phyloP scores from a whole-genome alignment of 208 protist genomes.

The Trypanosomatidae sp. region DNA sequence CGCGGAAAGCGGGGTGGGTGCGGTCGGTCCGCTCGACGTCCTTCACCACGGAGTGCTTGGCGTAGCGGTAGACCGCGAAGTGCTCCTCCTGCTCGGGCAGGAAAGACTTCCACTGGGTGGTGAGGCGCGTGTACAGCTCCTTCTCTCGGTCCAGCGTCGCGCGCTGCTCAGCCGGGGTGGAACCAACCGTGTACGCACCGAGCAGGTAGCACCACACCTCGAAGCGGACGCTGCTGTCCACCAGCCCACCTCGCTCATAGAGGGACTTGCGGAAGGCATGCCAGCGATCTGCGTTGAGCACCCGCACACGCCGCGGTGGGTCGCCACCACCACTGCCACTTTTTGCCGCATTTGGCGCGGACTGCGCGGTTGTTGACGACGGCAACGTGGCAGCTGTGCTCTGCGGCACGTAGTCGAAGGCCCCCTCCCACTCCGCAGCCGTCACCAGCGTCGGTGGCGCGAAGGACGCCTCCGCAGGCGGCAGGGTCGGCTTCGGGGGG shows the following conservation, averaged over 20 bases:
- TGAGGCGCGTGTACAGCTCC: conserved; percentile 54
- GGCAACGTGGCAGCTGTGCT: no score
- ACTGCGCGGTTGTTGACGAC: no score
- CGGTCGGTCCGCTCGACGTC: conserved; percentile 89
- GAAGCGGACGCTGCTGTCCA: conserved; percentile 35
- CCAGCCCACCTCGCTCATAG: conserved; percentile 25
- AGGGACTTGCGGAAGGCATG: conserved; percentile 24
- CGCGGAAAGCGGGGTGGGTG: conserved; percentile 38
- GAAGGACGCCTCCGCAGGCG: not conserved
- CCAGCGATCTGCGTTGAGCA: conserved; percentile 20
- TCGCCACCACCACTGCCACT: no score
- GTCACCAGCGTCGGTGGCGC: not conserved
- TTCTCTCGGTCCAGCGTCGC: conserved; percentile 22
- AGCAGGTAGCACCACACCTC: conserved; percentile 86
- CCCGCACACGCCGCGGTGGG: not conserved
- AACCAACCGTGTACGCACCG: conserved; percentile 42
- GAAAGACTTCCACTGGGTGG: conserved; percentile 78
- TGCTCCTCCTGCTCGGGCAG: conserved; percentile 63
- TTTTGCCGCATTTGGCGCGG: no score
- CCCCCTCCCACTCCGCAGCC: not conserved
- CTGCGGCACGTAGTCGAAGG: not conserved
- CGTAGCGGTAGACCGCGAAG: conserved; percentile 58
- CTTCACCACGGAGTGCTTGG: conserved; percentile 72
- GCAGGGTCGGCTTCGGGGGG: conserved; percentile 15
- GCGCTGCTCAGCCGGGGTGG: conserved; percentile 36